Conservation (phyloP, 345 rosid genomes). For the Atalantia buxifolia region DNA sequence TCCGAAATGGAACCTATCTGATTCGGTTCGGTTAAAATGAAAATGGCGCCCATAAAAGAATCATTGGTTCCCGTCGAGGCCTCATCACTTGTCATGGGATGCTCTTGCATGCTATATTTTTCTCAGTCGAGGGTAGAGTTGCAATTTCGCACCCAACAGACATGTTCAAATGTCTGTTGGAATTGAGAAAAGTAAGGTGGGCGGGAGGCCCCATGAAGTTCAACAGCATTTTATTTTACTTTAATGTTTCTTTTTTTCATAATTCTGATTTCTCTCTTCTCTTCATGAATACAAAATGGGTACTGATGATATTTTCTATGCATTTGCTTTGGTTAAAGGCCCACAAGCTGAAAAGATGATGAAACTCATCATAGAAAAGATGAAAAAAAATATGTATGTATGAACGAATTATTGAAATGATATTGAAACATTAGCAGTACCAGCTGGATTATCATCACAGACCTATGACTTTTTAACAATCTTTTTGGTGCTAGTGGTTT, state of each 20-base stretch:
- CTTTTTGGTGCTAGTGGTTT: slow-evolving; percentile 28
- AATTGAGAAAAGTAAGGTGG: slow-evolving; percentile 21
- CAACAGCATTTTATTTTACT: neutral
- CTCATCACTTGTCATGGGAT: neutral
- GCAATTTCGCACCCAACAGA: slow-evolving; percentile 33
- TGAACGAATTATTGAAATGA: slow-evolving; percentile 25
- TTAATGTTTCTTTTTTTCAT: neutral
- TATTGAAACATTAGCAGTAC: slow-evolving; percentile 25
- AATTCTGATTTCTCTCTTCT: slow-evolving; percentile 16
- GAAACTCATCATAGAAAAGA: slow-evolving; percentile 25
- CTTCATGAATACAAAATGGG: slow-evolving; percentile 17
- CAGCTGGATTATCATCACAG: slow-evolving; percentile 15
- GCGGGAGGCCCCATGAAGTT: slow-evolving; percentile 32
- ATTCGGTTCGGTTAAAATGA: too few relatives aligned
- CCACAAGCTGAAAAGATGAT: slow-evolving; percentile 30
- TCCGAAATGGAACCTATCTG: too few relatives aligned
- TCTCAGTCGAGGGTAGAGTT: slow-evolving; percentile 5
- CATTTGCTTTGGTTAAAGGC: slow-evolving; percentile 15
- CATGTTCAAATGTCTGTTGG: slow-evolving; percentile 35
- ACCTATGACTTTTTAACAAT: slow-evolving; percentile 11
- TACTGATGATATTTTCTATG: neutral
- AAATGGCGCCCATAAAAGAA: too few relatives aligned
- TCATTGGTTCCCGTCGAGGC: neutral
- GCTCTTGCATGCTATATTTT: neutral
- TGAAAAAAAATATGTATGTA: neutral